Evolutionary conservation across 495 filamentous ascomycete genomes (phyloP).

Genomic region (Tuber brumale): DNA sequence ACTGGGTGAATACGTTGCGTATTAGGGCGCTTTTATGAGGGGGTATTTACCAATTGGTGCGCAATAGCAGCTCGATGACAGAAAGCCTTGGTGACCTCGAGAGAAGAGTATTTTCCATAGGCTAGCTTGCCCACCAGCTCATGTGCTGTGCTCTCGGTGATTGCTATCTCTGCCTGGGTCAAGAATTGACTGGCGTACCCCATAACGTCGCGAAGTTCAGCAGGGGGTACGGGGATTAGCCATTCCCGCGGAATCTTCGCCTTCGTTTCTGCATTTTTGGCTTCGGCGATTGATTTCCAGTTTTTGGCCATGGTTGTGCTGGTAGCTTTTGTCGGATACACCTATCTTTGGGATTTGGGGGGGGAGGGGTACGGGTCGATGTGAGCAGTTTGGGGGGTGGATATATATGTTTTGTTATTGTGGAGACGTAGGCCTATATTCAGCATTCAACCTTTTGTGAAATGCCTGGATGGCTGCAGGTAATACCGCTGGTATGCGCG

Average conservation of each 20-base stretch:
- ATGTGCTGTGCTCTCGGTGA: background rate
- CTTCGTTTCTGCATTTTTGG: background rate
- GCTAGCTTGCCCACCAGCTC: background rate
- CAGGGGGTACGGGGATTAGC: background rate
- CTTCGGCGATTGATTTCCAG: background rate
- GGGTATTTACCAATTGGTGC: background rate
- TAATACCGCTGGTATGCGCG: too few species aligned
- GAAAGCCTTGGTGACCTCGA: background rate
- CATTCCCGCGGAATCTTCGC: background rate
- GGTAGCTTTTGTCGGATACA: background rate
- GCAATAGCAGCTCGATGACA: background rate
- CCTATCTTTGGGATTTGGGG: background rate
- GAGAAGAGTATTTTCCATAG: background rate
- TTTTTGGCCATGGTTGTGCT: background rate
- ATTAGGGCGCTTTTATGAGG: background rate
- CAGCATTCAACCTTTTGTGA: background rate
- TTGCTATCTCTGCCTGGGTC: background rate
- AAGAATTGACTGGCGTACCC: background rate
- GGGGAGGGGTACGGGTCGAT: background rate
- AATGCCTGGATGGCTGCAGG: background rate
- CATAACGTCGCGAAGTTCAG: background rate
- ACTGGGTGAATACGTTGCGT: background rate
- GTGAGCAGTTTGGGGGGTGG: background rate
- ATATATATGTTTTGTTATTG: background rate
- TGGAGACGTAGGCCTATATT: background rate